Conservation (phyloP, 306 rosid genomes). For the Quercus bicolor region DNA sequence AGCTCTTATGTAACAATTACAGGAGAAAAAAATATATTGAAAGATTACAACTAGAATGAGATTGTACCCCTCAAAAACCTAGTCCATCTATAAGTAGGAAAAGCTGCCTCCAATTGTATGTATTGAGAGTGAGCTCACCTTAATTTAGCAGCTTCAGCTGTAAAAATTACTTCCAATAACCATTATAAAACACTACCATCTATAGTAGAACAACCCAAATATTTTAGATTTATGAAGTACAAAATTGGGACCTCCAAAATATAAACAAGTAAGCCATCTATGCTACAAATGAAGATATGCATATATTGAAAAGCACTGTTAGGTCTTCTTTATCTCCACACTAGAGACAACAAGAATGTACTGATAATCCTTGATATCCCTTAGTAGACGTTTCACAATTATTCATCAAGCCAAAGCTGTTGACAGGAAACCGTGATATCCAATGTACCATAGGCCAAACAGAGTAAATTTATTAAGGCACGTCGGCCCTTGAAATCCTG, state of each 20-base stretch:
- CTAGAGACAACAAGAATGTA: not conserved
- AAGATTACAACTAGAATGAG: not conserved
- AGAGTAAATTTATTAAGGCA: not conserved
- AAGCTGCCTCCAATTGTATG: not conserved
- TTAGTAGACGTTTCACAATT: not conserved
- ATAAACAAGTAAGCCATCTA: not conserved
- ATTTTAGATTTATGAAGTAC: not conserved
- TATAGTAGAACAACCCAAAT: not conserved
- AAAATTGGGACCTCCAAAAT: not conserved
- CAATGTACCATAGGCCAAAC: conserved; percentile 4
- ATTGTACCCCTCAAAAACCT: not conserved
- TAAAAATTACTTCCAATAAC: not conserved
- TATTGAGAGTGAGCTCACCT: not conserved
- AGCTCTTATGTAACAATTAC: not conserved
- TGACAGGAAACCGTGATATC: not conserved
- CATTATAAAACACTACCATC: not conserved
- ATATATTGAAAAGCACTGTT: not conserved
- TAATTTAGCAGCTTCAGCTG: not conserved
- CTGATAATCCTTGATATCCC: not conserved
- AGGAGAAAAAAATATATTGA: not conserved
- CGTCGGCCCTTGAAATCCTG: not conserved
- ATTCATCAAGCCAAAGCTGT: not conserved
- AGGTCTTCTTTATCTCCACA: not conserved
- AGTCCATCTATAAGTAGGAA: not conserved
- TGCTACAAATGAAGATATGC: not conserved